Percentiles rank a stretch among this genome's conserved stretches.
Conservation (phyloP, 1,284 basidiomycete genomes). For the Ceratobasidium sp. region DNA sequence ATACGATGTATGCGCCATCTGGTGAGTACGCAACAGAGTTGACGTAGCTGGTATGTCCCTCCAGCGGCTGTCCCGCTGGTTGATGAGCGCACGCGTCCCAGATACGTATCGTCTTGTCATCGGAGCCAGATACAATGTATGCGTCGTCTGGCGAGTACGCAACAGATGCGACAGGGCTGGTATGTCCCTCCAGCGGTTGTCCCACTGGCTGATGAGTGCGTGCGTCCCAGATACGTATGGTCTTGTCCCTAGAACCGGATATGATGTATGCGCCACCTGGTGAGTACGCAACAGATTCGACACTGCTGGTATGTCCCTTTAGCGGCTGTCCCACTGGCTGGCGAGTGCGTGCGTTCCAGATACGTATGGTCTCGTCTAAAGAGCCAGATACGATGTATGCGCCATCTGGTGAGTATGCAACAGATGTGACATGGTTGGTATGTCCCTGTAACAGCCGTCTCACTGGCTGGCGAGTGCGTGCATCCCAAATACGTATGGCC, state of each 20-base stretch:
- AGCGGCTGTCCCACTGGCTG: background rate
- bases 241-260: constrained; percentile 21
- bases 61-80: background rate
- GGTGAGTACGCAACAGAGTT: constrained; percentile 29
- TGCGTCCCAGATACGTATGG: constrained; percentile 39
- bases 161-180: constrained; percentile 16
- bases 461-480: background rate
- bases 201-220: background rate
- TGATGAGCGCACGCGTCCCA: constrained; percentile 20
- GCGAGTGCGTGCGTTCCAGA: constrained; percentile 42
- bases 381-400: constrained; percentile 37
- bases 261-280: constrained; percentile 33
- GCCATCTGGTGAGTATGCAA: constrained; percentile 48
- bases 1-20: constrained; percentile 22
- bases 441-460: background rate
- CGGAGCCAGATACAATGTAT: constrained; percentile 34
- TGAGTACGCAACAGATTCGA: constrained; percentile 23
- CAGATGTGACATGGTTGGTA: background rate
- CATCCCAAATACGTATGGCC: too few relatives aligned
- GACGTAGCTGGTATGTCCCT: constrained; percentile 16
- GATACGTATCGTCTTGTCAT: constrained; percentile 16
- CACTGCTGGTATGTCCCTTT: background rate
- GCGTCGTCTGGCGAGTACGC: constrained; percentile 34
- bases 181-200: constrained; percentile 31
- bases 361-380: constrained; percentile 27